Evolutionary conservation across 331 rosid genomes (phyloP).

Genomic region (Prunus yedoensis): DNA sequence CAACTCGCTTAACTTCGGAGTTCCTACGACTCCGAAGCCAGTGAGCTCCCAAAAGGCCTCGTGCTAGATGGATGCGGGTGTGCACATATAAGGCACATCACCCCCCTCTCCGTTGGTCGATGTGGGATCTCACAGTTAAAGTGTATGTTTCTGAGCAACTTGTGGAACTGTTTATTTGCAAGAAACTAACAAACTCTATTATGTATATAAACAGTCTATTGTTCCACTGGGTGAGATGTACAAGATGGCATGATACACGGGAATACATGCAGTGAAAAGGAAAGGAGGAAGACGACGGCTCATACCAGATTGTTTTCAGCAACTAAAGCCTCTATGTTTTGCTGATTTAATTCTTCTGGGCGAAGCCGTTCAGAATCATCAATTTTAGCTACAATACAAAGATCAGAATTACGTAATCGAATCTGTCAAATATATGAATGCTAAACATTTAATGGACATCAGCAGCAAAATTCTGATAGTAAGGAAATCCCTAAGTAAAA

Average conservation of each 20-base stretch:
- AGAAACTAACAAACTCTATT: not conserved
- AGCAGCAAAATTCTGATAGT: not conserved
- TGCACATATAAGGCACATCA: no score
- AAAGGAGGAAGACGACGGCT: conserved; percentile 6
- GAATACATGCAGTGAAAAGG: not conserved
- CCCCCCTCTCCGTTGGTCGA: no score
- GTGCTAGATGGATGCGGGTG: no score
- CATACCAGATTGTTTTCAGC: conserved; percentile 94
- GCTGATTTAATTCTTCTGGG: conserved; percentile 99
- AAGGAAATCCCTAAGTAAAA: not conserved
- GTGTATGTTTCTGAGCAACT: not conserved
- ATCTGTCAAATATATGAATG: not conserved
- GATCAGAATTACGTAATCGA: not conserved
- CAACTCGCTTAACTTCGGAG: no score
- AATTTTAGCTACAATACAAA: conserved; percentile 55
- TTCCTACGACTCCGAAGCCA: no score
- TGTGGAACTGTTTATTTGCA: not conserved
- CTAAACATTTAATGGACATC: not conserved
- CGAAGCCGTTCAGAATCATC: conserved; percentile 86
- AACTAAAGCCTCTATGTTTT: conserved; percentile 94
- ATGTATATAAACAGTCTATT: not conserved
- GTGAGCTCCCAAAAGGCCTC: no score
- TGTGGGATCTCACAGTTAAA: no score
- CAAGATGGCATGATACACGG: not conserved
- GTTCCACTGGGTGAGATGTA: not conserved